Percentiles rank a stretch among this genome's conserved stretches.
phyloP scores from a whole-genome alignment of 148 eudicot species.

The Salicornia ramosissima region DNA sequence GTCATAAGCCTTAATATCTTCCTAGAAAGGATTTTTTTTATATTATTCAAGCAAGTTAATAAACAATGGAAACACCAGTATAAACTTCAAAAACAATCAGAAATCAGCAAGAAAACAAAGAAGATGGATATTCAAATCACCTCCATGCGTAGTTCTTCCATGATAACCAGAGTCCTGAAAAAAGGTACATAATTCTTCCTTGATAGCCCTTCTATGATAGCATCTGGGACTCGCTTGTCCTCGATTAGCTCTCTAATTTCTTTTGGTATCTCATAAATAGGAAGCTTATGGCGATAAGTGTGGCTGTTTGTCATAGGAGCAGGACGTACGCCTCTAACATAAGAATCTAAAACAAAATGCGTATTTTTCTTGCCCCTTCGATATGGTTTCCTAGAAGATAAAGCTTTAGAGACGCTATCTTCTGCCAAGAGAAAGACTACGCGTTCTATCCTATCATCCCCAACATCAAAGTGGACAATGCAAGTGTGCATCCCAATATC shows the following conservation, averaged over 20 bases:
- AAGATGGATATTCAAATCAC: slow-evolving; percentile 31
- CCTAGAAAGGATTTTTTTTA: slow-evolving; percentile 38
- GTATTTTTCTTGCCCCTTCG: slow-evolving; percentile 41
- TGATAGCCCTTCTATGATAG: slow-evolving; percentile 40
- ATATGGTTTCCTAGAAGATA: slow-evolving; percentile 62
- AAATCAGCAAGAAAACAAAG: background rate
- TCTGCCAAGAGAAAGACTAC: slow-evolving; percentile 72
- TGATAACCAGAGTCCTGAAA: slow-evolving; percentile 51
- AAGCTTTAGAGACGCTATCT: slow-evolving; percentile 62
- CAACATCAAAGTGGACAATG: slow-evolving; percentile 67
- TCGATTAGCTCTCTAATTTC: slow-evolving; percentile 41
- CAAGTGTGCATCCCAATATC: slow-evolving; percentile 67
- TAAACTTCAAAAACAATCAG: background rate
- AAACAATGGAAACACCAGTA: background rate
- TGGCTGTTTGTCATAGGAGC: slow-evolving; percentile 33
- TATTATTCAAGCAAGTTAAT: slow-evolving; percentile 3
- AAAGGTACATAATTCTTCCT: slow-evolving; percentile 47
- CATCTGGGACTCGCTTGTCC: slow-evolving; percentile 47
- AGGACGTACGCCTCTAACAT: slow-evolving; percentile 64
- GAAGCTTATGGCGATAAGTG: slow-evolving; percentile 31
- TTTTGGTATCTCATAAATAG: slow-evolving; percentile 46
- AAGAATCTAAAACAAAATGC: slow-evolving; percentile 29
- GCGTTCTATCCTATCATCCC: slow-evolving; percentile 58
- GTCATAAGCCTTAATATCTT: slow-evolving; percentile 65
- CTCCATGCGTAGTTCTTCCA: slow-evolving; percentile 91